Percentiles rank a stretch among this genome's conserved stretches.
Conservation (phyloP, 495 filamentous ascomycete species). For the Daldinia vernicosa region DNA sequence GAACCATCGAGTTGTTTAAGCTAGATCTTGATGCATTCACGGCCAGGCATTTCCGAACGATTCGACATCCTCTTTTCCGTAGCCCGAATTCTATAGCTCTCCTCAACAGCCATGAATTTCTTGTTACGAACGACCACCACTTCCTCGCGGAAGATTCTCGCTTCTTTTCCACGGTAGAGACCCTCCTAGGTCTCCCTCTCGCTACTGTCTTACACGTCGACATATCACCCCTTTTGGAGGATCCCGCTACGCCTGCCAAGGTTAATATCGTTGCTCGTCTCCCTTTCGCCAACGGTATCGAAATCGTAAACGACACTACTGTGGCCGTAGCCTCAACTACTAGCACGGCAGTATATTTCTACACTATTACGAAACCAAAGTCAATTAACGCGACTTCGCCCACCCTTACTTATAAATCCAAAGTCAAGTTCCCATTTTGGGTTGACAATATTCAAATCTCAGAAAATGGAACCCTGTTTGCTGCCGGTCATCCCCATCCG, state of each 20-base stretch:
- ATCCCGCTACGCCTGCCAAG: constrained; percentile 43
- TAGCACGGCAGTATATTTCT: constrained; percentile 48
- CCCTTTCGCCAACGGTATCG: constrained; percentile 44
- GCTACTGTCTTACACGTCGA: constrained; percentile 53
- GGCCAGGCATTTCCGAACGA: constrained; percentile 56
- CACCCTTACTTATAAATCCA: constrained; percentile 27
- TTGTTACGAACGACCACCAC: constrained; percentile 69
- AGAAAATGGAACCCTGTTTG: constrained; percentile 49
- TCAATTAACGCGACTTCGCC: constrained; percentile 7
- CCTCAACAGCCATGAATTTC: constrained; percentile 58
- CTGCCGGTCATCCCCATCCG: constrained; percentile 55
- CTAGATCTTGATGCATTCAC: constrained; percentile 51
- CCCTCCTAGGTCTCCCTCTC: constrained; percentile 47
- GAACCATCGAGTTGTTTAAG: constrained; percentile 65
- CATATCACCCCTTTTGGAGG: constrained; percentile 48
- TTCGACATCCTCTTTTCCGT: constrained; percentile 58
- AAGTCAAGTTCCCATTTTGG: constrained; percentile 45
- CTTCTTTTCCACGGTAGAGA: constrained; percentile 46
- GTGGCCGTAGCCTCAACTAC: constrained; percentile 52
- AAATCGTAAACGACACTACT: constrained; percentile 48
- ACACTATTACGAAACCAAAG: constrained; percentile 33
- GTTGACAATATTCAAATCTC: constrained; percentile 57
- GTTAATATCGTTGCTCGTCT: constrained; percentile 33
- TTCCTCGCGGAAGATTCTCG: constrained; percentile 38
- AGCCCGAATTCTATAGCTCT: constrained; percentile 69